Evolutionary conservation across 1,284 basidiomycete species (phyloP).

Genomic region (Thecaphora frezii): DNA sequence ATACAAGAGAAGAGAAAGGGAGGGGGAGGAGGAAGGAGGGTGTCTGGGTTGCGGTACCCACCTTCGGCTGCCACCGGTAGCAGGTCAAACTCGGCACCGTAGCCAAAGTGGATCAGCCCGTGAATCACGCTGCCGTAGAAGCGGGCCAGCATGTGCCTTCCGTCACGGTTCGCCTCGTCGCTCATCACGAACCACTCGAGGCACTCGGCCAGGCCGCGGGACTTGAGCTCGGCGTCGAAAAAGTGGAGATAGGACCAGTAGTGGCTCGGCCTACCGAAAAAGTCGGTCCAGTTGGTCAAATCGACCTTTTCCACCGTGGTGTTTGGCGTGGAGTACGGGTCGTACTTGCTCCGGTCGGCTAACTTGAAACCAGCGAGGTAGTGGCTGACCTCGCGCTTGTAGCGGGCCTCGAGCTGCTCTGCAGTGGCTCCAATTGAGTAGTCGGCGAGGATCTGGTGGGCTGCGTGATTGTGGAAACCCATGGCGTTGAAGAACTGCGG

Average conservation of each 20-base stretch:
- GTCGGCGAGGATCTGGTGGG: constrained; percentile 35
- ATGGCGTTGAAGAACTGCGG: constrained; percentile 34
- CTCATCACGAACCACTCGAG: constrained; percentile 28
- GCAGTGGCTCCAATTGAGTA: constrained; percentile 16
- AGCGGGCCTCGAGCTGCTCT: constrained; percentile 6
- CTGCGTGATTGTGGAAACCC: constrained; percentile 37
- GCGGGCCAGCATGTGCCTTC: constrained; percentile 14
- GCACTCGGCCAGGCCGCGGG: constrained; percentile 2
- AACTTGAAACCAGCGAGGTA: constrained; percentile 17
- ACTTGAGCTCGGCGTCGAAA: constrained; percentile 14
- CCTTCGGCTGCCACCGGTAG: constrained; percentile 50
- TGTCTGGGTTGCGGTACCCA: background rate
- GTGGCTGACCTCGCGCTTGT: constrained; percentile 10
- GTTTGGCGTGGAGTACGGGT: constrained; percentile 6
- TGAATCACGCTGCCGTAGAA: constrained; percentile 58
- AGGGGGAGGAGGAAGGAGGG: constrained; percentile 9
- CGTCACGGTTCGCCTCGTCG: constrained; percentile 13
- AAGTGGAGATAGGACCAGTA: constrained; percentile 44
- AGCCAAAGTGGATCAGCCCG: constrained; percentile 56
- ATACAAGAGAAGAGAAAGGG: constrained; percentile 35
- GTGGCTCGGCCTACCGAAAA: constrained; percentile 16
- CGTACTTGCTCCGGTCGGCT: constrained; percentile 14
- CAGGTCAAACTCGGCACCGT: constrained; percentile 53
- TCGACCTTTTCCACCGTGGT: constrained; percentile 5
- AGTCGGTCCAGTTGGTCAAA: constrained; percentile 23